These are phyloP conservation scores for Taphrina wiesneri DNA, from an alignment of 1,139 yeast genomes.

Conservation along the genomic window DNA sequence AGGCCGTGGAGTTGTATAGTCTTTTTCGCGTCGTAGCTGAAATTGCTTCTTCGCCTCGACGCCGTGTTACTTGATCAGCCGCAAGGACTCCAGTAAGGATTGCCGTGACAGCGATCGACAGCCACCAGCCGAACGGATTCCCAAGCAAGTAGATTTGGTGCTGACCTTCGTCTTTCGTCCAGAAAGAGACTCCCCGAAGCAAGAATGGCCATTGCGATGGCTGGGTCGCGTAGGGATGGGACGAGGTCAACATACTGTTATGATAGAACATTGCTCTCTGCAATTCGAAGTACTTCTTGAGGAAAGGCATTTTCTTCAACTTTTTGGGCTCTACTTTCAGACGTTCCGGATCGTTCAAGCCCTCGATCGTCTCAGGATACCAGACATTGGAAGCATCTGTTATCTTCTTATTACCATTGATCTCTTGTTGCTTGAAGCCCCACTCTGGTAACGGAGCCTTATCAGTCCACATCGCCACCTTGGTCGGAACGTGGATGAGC, in stretches of 20 bases:
- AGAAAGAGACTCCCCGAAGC: slow-evolving; percentile 88
- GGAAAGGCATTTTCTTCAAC: slow-evolving; percentile 64
- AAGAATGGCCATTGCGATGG: slow-evolving; percentile 96
- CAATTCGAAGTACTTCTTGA: slow-evolving; percentile 84
- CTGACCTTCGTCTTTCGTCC: slow-evolving; percentile 71
- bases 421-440: slow-evolving; percentile 90
- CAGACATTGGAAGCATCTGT: slow-evolving; percentile 69
- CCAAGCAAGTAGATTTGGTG: slow-evolving; percentile 88
- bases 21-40: slow-evolving; percentile 66
- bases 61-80: slow-evolving; percentile 75
- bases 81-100: slow-evolving; percentile 62
- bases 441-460: slow-evolving; percentile 85
- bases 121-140: slow-evolving; percentile 89
- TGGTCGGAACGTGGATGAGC: slow-evolving; percentile 77
- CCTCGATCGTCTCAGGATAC: slow-evolving; percentile 72
- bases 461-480: slow-evolving; percentile 92
- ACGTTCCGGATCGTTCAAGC: slow-evolving; percentile 62
- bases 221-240: slow-evolving; percentile 94
- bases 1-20: slow-evolving; percentile 78
- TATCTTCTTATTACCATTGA: slow-evolving; percentile 86
- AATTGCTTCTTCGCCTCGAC: slow-evolving; percentile 66
- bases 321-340: slow-evolving; percentile 56
- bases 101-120: slow-evolving; percentile 69
- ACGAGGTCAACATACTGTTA: slow-evolving; percentile 79
- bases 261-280: slow-evolving; percentile 89